Percentiles rank a stretch among this genome's conserved stretches.
Conservation (phyloP, 2,329 filamentous ascomycete genomes). For the Biscogniauxia marginata region DNA sequence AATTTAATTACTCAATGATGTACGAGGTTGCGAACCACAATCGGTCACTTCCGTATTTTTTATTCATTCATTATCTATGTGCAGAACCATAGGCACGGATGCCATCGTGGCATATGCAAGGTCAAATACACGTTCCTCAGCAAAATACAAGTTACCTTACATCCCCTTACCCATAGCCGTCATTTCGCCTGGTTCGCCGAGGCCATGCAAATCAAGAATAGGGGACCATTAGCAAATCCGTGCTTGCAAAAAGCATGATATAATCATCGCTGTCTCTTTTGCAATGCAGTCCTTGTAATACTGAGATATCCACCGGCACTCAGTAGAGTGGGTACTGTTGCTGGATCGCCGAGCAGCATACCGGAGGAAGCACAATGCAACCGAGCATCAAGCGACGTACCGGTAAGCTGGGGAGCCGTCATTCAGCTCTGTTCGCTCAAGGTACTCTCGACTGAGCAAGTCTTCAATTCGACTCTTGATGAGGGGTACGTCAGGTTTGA, state of each 20-base stretch:
- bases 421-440: conserved; percentile 71
- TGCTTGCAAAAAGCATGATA: neutral
- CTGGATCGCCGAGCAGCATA: neutral
- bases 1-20: neutral
- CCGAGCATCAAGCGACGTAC: conserved; percentile 60
- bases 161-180: neutral
- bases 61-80: conserved; percentile 5
- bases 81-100: neutral
- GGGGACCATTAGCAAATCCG: neutral
- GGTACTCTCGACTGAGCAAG: conserved; percentile 73
- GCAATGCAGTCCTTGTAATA: neutral
- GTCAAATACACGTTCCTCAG: neutral
- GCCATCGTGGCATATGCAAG: conserved; percentile 1
- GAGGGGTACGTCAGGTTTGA: conserved; percentile 73
- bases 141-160: neutral
- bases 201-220: conserved; percentile 12
- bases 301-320: neutral
- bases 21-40: neutral
- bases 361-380: neutral
- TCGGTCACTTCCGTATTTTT: neutral
- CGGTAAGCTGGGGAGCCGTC: conserved; percentile 68
- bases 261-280: neutral
- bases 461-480: conserved; percentile 82
- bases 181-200: conserved; percentile 6
- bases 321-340: neutral